phyloP scores from a whole-genome alignment of 2,329 filamentous ascomycete genomes.

The Pseudocercospora macadamiae region DNA sequence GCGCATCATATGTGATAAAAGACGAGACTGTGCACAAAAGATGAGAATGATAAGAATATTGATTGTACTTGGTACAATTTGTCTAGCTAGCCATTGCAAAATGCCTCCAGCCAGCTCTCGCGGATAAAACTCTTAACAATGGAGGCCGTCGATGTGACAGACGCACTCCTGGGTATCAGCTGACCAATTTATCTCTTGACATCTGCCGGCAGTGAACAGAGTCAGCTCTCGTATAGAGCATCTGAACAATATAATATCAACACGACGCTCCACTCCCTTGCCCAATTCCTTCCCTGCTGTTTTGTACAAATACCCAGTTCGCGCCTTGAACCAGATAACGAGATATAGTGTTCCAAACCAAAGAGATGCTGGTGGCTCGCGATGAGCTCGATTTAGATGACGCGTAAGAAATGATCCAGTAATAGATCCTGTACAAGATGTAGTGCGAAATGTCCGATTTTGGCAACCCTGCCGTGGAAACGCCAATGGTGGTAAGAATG shows the following conservation, averaged over 20 bases:
- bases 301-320: conserved; percentile 20
- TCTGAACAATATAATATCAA: conserved; percentile 20
- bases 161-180: conserved; percentile 29
- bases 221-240: conserved; percentile 15
- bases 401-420: conserved; percentile 18
- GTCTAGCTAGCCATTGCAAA: conserved; percentile 15
- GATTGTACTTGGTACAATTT: conserved; percentile 1
- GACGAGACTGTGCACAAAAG: neutral
- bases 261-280: conserved; percentile 16
- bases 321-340: conserved; percentile 7
- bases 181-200: conserved; percentile 20
- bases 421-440: conserved; percentile 26
- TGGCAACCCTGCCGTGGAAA: conserved; percentile 9
- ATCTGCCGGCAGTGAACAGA: conserved; percentile 16
- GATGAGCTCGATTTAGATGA: conserved; percentile 10
- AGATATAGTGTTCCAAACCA: conserved; percentile 10
- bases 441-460: conserved; percentile 12
- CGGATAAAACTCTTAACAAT: conserved; percentile 19
- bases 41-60: neutral
- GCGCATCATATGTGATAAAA: neutral
- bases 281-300: conserved; percentile 15
- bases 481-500: conserved; percentile 15
- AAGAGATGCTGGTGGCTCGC: conserved; percentile 17
- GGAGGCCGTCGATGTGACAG: conserved; percentile 10
- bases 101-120: conserved; percentile 8